These are phyloP conservation scores for Moricandia moricandioides DNA, from an alignment of 345 rosid species.

Conservation along the genomic window DNA sequence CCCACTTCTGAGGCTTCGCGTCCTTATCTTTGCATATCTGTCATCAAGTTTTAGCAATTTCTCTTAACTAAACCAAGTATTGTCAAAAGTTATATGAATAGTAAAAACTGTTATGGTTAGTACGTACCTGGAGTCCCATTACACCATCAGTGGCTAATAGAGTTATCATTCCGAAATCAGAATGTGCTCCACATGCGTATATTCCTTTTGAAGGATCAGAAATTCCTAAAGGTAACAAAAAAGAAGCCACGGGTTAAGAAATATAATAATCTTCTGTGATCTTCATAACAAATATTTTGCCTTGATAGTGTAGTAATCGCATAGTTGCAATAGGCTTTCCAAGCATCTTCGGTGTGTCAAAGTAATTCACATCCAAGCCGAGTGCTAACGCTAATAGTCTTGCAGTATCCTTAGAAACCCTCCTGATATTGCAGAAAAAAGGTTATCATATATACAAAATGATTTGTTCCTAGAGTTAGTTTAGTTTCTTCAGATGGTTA, in stretches of 20 bases:
- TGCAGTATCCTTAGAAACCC: constrained; percentile 58
- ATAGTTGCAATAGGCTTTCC: constrained; percentile 69
- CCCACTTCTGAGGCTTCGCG: constrained; percentile 72
- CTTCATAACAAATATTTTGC: constrained; percentile 22
- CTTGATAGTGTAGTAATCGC: constrained; percentile 73
- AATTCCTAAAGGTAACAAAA: constrained; percentile 21
- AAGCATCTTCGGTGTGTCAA: constrained; percentile 75
- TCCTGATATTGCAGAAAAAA: too few relatives aligned
- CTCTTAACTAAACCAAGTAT: background rate
- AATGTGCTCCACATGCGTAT: constrained; percentile 88
- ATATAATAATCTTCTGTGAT: too few relatives aligned
- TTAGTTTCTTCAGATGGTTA: too few relatives aligned
- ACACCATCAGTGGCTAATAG: constrained; percentile 78
- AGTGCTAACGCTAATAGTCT: constrained; percentile 78
- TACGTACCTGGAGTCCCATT: constrained; percentile 64
- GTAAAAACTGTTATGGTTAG: too few relatives aligned
- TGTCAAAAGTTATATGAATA: too few relatives aligned
- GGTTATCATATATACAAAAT: too few relatives aligned
- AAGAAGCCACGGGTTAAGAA: background rate
- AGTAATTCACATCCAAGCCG: constrained; percentile 63
- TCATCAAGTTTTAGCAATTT: constrained; percentile 3
- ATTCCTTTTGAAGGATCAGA: constrained; percentile 78
- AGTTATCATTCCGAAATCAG: constrained; percentile 83
- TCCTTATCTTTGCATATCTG: constrained; percentile 84
- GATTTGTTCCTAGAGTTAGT: too few relatives aligned